Percentiles rank a stretch among this genome's conserved stretches.
phyloP scores from a whole-genome alignment of 1,284 basidiomycete species.

The Lentinus polychrous region DNA sequence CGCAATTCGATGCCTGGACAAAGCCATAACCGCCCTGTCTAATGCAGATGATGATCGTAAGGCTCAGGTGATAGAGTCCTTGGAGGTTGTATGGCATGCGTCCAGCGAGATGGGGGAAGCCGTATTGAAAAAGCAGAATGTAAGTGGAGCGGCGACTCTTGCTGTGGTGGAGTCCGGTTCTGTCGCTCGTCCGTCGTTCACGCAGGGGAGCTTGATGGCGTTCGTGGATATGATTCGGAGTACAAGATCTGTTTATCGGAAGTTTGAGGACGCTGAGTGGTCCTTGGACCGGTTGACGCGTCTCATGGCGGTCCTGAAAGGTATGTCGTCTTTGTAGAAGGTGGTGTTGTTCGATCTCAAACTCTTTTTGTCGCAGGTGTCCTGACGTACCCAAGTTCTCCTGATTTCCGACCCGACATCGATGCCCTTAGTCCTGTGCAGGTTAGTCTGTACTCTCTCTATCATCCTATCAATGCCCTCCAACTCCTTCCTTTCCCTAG shows the following conservation, averaged over 20 bases:
- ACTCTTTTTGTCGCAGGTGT: slow-evolving; percentile 44
- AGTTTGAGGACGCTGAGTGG: slow-evolving; percentile 54
- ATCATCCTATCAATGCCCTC: not conserved
- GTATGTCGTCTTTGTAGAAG: slow-evolving; percentile 23
- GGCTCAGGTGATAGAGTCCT: slow-evolving; percentile 39
- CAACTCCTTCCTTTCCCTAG: slow-evolving; percentile 27
- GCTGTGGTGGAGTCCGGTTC: slow-evolving; percentile 4
- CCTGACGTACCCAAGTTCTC: slow-evolving; percentile 75
- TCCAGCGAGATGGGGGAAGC: slow-evolving; percentile 63
- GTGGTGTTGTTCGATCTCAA: slow-evolving; percentile 15
- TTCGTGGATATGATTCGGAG: slow-evolving; percentile 68
- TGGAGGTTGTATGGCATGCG: slow-evolving; percentile 64
- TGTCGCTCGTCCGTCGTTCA: slow-evolving; percentile 45
- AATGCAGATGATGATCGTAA: slow-evolving; percentile 33
- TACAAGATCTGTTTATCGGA: slow-evolving; percentile 43
- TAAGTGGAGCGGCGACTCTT: slow-evolving; percentile 9
- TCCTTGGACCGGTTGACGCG: slow-evolving; percentile 52
- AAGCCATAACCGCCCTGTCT: slow-evolving; percentile 55
- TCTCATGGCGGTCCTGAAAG: slow-evolving; percentile 76
- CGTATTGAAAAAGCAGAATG: slow-evolving; percentile 11
- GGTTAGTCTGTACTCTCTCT: slow-evolving; percentile 32
- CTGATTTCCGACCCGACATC: slow-evolving; percentile 84
- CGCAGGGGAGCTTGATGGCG: slow-evolving; percentile 83
- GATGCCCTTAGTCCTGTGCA: slow-evolving; percentile 82
- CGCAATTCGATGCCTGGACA: slow-evolving; percentile 76